These are phyloP conservation scores for Cardiospermum halicacabum DNA, from an alignment of 345 rosid genomes.

Conservation along the genomic window DNA sequence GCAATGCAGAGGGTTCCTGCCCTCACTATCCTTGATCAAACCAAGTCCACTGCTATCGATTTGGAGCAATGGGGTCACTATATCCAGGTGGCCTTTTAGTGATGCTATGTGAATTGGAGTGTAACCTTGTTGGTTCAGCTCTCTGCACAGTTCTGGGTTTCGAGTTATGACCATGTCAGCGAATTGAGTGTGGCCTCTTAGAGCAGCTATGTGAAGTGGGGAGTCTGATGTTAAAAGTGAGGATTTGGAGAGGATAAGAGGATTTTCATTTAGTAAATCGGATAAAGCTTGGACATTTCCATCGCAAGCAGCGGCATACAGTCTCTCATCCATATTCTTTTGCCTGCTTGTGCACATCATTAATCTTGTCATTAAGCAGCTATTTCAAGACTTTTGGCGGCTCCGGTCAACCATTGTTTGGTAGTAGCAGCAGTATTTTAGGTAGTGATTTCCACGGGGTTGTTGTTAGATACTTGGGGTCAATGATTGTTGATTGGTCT, in stretches of 20 bases:
- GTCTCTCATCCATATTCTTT: not conserved
- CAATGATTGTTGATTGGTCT: too few species aligned
- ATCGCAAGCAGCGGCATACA: not conserved
- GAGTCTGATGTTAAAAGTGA: not conserved
- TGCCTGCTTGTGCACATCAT: not conserved
- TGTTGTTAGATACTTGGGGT: too few species aligned
- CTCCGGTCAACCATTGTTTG: too few species aligned
- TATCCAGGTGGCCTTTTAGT: not conserved
- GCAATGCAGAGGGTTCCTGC: not conserved
- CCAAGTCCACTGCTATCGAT: not conserved
- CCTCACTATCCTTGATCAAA: not conserved
- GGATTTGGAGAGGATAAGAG: not conserved
- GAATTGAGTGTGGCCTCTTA: not conserved
- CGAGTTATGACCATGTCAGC: not conserved
- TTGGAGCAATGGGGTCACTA: not conserved
- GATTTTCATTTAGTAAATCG: not conserved
- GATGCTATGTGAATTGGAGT: not conserved
- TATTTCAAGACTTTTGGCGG: too few species aligned
- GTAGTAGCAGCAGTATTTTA: too few species aligned
- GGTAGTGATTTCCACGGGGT: too few species aligned
- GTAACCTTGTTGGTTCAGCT: not conserved
- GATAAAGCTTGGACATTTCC: not conserved
- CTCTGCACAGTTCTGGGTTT: not conserved
- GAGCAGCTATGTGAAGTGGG: not conserved
- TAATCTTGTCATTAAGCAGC: too few species aligned